Evolutionary conservation across 805 yeast species (phyloP), one percentile per base, ranked within the genome.

Genomic region (Wickerhamomyces strasburgensis): DNA sequence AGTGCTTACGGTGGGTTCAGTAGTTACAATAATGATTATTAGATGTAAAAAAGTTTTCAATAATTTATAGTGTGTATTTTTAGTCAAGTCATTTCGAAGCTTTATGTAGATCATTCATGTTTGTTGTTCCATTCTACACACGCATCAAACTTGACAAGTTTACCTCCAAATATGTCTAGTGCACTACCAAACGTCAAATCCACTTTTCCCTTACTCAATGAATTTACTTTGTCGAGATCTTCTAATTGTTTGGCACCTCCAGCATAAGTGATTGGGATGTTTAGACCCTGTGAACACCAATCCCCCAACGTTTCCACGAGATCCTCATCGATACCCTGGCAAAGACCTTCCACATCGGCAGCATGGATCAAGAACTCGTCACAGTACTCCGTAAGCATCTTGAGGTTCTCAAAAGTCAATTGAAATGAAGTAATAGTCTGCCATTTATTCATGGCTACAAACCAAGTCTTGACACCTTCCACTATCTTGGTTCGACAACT

Each of bases 391-490:
- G 80, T 61, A 27, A 93, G 68, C 32, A 60, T 42, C 4, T 50
- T 56, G 41, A 93, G 72, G 19, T 83, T 72, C 18, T 71, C 73
- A 34, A 60, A 57, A 33, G 66, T 67, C 37, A 93, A 65, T 38
- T 64, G 71, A 31, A 79, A 70, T 27, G 71, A 70, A 0, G 99
- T 93, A 19, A 89, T 61, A 0, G 89, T 84, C 58, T 89, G 97
- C 99, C 99, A 93, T 60, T 88, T 84, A 62, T 93, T 89, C 78
- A 88, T 93, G 2, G 98, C 96, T n/a, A 93, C 98, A 25, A 82
- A 72, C 98, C 98, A 93, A 33, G 40, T 48, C 7, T 39, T 37
- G 16, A 44, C 49, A 6, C 38, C 48, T 19, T 45, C 30, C 9
- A 44, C 54, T 3, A 53, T 50, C n/a, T 51, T 54, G 14, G 64